Base-by-base conservation (phyloP, 1,284 basidiomycete genomes). In the Golubevia sp. region DNA sequence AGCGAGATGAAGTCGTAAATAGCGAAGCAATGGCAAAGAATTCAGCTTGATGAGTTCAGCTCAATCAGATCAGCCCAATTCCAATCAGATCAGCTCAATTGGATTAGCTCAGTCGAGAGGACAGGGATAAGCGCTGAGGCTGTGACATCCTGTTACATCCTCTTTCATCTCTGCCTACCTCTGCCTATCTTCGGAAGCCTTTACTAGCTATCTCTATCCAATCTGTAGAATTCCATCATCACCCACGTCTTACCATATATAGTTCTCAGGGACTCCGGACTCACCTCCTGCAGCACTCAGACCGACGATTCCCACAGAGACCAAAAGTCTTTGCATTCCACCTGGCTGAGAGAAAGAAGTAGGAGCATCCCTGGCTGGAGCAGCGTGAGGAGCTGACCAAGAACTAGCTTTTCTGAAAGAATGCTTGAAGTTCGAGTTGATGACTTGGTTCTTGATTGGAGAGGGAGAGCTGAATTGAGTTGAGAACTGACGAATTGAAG, bases 291-390 rank as follows among this genome's bases (percentile, higher is more conserved):
- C 30, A 50, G 30, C 23, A 23, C 38, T 48, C 30, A 23, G 38
- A 25, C 49, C 25, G 30, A 48, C 21, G 18, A 51, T 26, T 3
- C 56, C 49, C 18, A 58, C 25, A 8, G 56, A 49, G 24, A 58
- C 49, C 56, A 58, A 50, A 7, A 73, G 71, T 13, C 73, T 64
- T 8, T 68, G 62, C 79, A 77, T 80, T 58, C 77, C 79, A 52
- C 77, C 76, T 21, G 62, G 59, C 49, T 58, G 52, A 23, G 50
- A 61, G 62, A 77, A 55, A 64, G 68, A 71, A 25, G 69, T 72
- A 26, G 75, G 75, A 5, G 68, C 75, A 48, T 66, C 67, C 2
- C 67, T 64, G 1, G 67, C 63, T 30, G 73, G 70, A 13, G 75
- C 75, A 51, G 61, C 58, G 61, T 77, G 75, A 8, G 75, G 75